phyloP scores from a whole-genome alignment of 306 rosid species.

The Cotoneaster glaucophyllus region DNA sequence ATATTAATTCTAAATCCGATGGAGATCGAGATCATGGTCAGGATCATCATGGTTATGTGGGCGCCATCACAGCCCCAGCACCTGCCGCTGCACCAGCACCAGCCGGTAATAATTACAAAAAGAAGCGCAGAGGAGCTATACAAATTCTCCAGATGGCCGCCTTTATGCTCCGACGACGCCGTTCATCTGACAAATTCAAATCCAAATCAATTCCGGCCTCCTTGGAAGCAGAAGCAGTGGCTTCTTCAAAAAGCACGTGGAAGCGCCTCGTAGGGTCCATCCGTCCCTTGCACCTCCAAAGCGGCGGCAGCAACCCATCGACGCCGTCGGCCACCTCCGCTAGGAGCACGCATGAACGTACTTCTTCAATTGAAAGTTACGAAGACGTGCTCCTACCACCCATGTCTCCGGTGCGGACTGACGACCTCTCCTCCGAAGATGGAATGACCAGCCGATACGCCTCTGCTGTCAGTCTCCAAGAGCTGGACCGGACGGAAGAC shows the following conservation, averaged over 20 bases:
- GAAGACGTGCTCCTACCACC: constrained; percentile 4
- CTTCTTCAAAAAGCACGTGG: constrained; percentile 31
- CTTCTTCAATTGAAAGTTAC: neutral
- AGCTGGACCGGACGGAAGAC: constrained; percentile 20
- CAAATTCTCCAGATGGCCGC: constrained; percentile 31
- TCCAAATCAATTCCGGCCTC: neutral
- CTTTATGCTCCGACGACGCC: constrained; percentile 41
- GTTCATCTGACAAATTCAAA: constrained; percentile 30
- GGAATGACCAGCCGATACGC: constrained; percentile 28
- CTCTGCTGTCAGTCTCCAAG: constrained; percentile 50
- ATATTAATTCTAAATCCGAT: neutral
- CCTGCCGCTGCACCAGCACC: neutral
- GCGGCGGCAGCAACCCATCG: constrained; percentile 9
- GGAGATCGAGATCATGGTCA: neutral
- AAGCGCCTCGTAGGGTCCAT: constrained; percentile 40
- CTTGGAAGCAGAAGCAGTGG: neutral
- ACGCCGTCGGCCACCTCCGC: neutral
- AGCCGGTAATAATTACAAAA: constrained; percentile 14
- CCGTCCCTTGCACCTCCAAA: constrained; percentile 57
- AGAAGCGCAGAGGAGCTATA: constrained; percentile 17
- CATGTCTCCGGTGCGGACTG: constrained; percentile 3
- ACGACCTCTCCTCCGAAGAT: neutral
- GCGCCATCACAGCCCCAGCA: neutral
- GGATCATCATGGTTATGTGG: neutral
- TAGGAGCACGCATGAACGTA: too few relatives aligned